Evolutionary conservation across 2,329 filamentous ascomycete species (phyloP).

Genomic region (Arthroderma sp.): DNA sequence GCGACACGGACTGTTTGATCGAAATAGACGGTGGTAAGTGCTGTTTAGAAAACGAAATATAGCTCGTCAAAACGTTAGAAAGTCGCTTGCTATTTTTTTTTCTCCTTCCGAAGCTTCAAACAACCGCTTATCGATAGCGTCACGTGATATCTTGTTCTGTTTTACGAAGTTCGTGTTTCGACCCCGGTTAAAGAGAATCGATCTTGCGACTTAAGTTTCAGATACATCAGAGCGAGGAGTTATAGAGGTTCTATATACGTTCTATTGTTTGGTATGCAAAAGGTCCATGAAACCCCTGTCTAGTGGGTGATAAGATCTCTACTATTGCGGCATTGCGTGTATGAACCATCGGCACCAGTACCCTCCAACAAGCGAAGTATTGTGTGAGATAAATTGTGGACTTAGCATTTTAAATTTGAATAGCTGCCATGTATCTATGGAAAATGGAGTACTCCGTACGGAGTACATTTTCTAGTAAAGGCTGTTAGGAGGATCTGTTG

Average conservation of each 20-base stretch:
- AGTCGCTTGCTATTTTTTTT: background rate
- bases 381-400: background rate
- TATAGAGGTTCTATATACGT: background rate
- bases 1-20: background rate
- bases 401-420: background rate
- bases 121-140: background rate
- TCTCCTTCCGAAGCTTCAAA: background rate
- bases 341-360: background rate
- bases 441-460: too few relatives aligned
- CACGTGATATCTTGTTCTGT: background rate
- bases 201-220: background rate
- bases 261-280: background rate
- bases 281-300: background rate
- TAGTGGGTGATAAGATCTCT: background rate
- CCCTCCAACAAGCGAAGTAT: background rate
- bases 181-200: background rate
- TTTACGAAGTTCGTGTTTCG: background rate
- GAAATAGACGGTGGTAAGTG: background rate
- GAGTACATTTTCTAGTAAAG: background rate
- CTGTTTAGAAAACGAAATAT: background rate
- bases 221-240: background rate
- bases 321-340: background rate
- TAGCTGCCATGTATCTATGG: too few relatives aligned
- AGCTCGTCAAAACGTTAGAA: background rate
- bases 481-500: background rate